Base-by-base conservation (phyloP, 1,139 yeast species). In the Waltiozyma sp. region DNA sequence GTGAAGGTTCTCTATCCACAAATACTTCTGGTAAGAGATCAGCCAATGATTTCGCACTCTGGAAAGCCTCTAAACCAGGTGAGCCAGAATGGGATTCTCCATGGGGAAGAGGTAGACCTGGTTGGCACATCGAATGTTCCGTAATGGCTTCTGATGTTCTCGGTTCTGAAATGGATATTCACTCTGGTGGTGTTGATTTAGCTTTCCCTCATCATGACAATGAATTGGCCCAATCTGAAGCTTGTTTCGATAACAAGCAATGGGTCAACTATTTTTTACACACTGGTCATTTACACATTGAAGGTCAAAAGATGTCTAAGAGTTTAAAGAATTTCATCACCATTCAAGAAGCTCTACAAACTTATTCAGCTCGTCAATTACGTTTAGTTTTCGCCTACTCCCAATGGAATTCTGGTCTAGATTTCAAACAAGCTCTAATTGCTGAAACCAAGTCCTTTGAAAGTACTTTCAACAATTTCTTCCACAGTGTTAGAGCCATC, bases 131-230 rank as follows among this genome's bases (percentile, higher is more conserved):
- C 62, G 99, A 91, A 65, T 91, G 99, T 71, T 88, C 97, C 7
- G 98, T 91, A 15, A 91, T 91, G 99, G 98, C 98, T 1, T 75
- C 91, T 43, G 95, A 88, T 55, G 74, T 88, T 40, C 72, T 85
- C 38, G 97, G 97, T 1, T 65, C 75, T 33, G 72, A 73, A 45
- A 83, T 93, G 73, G 99, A 91, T 64, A 87, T 91, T 52, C 99
- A 91, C 62, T 81, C 95, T 19, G 98, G 99, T 45, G 99, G 98
- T 51, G 78, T 91, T 47, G 99, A 91, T 64, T 73, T 91, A 57
- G 96, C 97, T 28, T 93, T 91, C 70, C 99, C 99, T n/a, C 99
- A 91, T 62, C 99, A 91, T 64, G 99, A 91, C 64, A 91, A 91
- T 58, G 99, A 91, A 66, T 70, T 91, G 54, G 99, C 99, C 1